phyloP scores from a whole-genome alignment of 352 stramenopile genomes.

The Plasmopara halstedii region DNA sequence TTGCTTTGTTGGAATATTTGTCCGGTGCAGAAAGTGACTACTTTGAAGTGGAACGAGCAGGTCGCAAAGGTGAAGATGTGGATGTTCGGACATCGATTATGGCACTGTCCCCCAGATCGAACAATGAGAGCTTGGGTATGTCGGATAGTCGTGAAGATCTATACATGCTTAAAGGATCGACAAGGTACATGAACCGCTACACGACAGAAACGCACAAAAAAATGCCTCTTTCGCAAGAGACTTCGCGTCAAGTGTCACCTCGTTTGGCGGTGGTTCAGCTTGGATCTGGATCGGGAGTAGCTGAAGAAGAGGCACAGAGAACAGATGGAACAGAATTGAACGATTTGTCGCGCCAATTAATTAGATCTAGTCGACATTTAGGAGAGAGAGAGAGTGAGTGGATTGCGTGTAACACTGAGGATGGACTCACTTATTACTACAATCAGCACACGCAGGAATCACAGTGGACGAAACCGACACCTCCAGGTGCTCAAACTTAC shows the following conservation, averaged over 20 bases:
- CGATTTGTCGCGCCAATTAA: not conserved
- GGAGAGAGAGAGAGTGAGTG: constrained; percentile 23
- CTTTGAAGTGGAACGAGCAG: constrained; percentile 21
- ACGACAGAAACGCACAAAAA: constrained; percentile 11
- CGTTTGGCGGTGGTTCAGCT: constrained; percentile 10
- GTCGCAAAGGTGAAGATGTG: constrained; percentile 19
- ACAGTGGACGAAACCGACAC: constrained; percentile 42
- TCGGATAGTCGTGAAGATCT: constrained; percentile 14
- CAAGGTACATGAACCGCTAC: constrained; percentile 7
- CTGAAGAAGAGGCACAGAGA: not conserved
- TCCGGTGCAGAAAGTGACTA: constrained; percentile 25
- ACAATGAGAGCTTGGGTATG: constrained; percentile 15
- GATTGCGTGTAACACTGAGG: constrained; percentile 36
- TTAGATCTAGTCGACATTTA: not conserved
- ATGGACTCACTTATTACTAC: constrained; percentile 65
- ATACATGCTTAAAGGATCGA: constrained; percentile 10
- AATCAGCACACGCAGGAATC: constrained; percentile 48
- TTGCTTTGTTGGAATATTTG: constrained; percentile 25
- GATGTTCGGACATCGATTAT: constrained; percentile 5
- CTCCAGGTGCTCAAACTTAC: constrained; percentile 2
- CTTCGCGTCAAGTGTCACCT: constrained; percentile 9
- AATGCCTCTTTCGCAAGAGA: constrained; percentile 20
- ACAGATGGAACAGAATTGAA: constrained; percentile 9
- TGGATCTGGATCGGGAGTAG: constrained; percentile 1
- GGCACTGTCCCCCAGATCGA: constrained; percentile 16